Base-by-base conservation (phyloP, 2,329 filamentous ascomycete genomes). In the Leptographium lundbergii region DNA sequence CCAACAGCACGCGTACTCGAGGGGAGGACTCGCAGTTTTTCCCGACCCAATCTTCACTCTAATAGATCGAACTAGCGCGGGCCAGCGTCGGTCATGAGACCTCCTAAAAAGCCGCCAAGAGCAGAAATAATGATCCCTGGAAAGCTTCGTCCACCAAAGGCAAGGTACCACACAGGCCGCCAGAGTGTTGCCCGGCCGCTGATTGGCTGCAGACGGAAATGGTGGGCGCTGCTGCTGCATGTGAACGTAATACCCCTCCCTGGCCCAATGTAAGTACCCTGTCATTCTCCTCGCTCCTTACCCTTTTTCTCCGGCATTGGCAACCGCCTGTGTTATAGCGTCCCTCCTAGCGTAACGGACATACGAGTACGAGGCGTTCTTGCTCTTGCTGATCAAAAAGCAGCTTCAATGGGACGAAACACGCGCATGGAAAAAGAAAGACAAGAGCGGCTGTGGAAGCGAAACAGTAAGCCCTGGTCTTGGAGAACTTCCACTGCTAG, bases 11-110 rank as follows among this genome's bases (percentile, higher is more conserved):
- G 11, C 19, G 29, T 42, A 22, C 50, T 52, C 27, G 24, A 11
- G 27, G 25, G 50, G 47, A 22, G 22, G 19, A 51, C 47, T 45
- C 24, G 59, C 14, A n/a, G 32, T 54, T 45, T 57, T 55, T 25
- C 52, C 50, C 34, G 29, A 54, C 56, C 61, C 54, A 60, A 57
- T 58, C 54, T 59, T 32, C 54, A 61, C 56, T 51, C 53, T 55
- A 52, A 57, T 56, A 60, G 58, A 62, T 59, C 57, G 58, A 53
- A 61, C 51, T 58, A 58, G 56, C 51, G 59, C 34, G 42, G 45
- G 32, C 48, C 54, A 13, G 14, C 39, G 25, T 24, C 32, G 61
- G 61, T 63, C 61, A 63, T 63, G 61, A 61, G 61, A 63, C 61
- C 61, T 56, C 56, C 51, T 7, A 60, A 58, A 60, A 57, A 55